Evolutionary conservation across 139 green algal species (phyloP).

Genomic region (Chlamydomonas schloesseri): DNA sequence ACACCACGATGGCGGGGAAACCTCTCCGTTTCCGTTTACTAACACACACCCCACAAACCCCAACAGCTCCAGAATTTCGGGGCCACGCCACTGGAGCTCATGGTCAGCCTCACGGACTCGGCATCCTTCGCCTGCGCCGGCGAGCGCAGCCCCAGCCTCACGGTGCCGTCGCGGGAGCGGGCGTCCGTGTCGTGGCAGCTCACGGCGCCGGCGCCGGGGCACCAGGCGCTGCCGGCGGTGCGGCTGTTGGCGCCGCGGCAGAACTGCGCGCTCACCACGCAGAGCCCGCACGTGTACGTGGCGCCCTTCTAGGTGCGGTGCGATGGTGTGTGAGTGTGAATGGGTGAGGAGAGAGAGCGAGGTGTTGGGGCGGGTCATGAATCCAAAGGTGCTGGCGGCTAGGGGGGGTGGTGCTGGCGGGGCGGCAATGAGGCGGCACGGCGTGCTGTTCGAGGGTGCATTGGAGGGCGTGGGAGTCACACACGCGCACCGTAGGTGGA

Average conservation of each 20-base stretch:
- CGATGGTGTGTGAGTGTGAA: not conserved
- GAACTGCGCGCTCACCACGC: conserved; percentile 49
- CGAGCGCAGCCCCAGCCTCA: conserved; percentile 26
- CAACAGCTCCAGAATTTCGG: conserved; percentile 58
- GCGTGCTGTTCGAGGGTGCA: no score
- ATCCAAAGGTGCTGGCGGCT: no score
- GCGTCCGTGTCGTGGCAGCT: conserved; percentile 58
- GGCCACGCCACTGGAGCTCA: conserved; percentile 44
- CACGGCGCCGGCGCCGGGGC: conserved; percentile 50
- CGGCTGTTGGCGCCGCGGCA: conserved; percentile 43
- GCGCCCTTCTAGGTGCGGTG: conserved; percentile 46
- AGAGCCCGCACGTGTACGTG: conserved; percentile 54
- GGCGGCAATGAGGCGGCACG: no score
- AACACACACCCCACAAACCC: not conserved
- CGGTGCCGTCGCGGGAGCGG: conserved; percentile 25
- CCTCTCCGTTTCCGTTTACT: not conserved
- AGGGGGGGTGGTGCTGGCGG: no score
- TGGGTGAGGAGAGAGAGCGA: no score
- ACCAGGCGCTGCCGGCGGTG: conserved; percentile 56
- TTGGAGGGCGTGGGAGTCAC: no score
- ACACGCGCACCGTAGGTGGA: no score
- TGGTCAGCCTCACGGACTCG: conserved; percentile 55
- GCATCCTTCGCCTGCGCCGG: conserved; percentile 50
- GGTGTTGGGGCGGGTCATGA: no score
- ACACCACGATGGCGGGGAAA: no score